These are phyloP conservation scores for Chaetomiaceae sp. DNA, from an alignment of 2,329 filamentous ascomycete genomes.

Conservation along the genomic window DNA sequence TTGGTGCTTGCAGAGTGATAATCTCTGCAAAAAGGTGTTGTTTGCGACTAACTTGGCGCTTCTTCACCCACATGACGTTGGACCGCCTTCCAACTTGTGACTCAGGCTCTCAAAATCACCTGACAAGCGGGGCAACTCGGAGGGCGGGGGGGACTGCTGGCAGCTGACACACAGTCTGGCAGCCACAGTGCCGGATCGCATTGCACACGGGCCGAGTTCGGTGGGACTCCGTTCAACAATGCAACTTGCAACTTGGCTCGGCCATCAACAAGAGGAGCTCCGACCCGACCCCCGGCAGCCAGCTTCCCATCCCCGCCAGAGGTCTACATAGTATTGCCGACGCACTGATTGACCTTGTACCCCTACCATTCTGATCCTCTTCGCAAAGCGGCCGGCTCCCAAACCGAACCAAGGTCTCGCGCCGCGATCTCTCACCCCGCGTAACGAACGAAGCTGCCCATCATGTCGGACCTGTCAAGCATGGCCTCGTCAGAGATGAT, in stretches of 20 bases:
- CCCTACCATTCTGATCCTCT: too few relatives aligned
- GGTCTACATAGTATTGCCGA: constrained; percentile 1
- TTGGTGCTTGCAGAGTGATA: constrained; percentile 2
- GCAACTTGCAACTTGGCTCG: background rate
- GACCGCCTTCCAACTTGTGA: constrained; percentile 20
- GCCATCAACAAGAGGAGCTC: constrained; percentile 4
- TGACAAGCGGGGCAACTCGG: constrained; percentile 26
- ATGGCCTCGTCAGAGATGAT: constrained; percentile 14
- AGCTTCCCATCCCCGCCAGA: background rate
- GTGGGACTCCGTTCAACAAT: background rate
- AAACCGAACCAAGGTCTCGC: background rate
- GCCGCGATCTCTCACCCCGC: background rate
- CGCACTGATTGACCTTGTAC: background rate
- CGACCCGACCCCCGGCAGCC: background rate
- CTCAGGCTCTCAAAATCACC: constrained; percentile 25
- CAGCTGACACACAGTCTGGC: constrained; percentile 6
- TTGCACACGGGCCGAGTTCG: constrained; percentile 7
- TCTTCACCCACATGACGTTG: constrained; percentile 22
- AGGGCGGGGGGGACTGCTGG: constrained; percentile 10
- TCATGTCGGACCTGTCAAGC: constrained; percentile 11
- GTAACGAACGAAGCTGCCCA: background rate
- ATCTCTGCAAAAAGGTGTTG: constrained; percentile 5
- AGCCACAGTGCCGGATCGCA: constrained; percentile 5
- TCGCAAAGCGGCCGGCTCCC: background rate
- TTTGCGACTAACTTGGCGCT: constrained; percentile 5